These are phyloP conservation scores for Extremus antarcticus DNA, from an alignment of 495 filamentous ascomycete genomes.

Conservation along the genomic window DNA sequence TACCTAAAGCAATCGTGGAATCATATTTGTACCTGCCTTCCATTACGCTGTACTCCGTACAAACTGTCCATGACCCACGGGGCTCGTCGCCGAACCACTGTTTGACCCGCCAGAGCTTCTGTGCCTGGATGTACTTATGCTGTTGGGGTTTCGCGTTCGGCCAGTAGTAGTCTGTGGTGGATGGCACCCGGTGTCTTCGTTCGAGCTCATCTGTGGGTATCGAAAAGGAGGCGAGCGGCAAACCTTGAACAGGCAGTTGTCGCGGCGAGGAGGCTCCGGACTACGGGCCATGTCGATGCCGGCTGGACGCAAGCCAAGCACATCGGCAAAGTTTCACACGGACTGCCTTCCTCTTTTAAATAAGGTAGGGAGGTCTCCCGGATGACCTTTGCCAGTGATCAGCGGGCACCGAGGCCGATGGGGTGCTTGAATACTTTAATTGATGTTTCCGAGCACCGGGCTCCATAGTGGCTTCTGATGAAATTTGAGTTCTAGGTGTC, in stretches of 20 bases:
- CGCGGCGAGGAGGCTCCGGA: background rate
- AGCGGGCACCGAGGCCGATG: background rate
- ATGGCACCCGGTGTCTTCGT: background rate
- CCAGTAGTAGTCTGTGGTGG: background rate
- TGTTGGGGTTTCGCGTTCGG: background rate
- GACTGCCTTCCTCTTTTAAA: no score
- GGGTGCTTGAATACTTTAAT: no score
- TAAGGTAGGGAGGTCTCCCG: no score
- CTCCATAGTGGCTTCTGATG: no score
- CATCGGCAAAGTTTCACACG: no score
- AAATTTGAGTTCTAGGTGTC: no score
- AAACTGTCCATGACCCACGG: background rate
- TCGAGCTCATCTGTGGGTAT: background rate
- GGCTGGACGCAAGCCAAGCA: background rate
- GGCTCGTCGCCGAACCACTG: background rate
- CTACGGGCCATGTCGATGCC: background rate
- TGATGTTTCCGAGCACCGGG: no score
- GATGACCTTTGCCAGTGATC: background rate
- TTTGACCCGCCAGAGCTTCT: background rate
- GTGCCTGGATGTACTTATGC: background rate
- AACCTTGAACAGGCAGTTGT: background rate
- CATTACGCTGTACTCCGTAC: background rate
- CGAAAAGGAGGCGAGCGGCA: background rate
- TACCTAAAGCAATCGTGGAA: background rate
- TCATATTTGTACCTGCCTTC: background rate